phyloP scores from a whole-genome alignment of 768 basidiomycete species.

The Porphyrellus cyaneotinctus region DNA sequence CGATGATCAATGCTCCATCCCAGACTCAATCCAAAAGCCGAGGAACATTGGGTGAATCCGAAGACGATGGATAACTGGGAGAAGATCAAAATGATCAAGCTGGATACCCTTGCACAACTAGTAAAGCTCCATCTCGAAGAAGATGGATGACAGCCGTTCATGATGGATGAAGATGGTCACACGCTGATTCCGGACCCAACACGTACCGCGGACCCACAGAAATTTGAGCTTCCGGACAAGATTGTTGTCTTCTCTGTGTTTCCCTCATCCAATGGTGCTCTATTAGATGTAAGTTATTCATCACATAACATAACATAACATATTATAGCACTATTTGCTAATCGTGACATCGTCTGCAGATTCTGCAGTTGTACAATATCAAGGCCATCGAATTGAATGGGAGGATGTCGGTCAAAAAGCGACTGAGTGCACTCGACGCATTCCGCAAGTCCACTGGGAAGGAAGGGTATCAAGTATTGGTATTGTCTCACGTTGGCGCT shows the following conservation, averaged over 20 bases:
- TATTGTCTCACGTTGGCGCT: background rate
- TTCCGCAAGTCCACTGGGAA: background rate
- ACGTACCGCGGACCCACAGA: too few relatives aligned
- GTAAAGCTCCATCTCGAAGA: background rate
- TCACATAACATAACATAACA: too few relatives aligned
- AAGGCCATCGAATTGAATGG: too few relatives aligned
- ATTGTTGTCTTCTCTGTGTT: background rate
- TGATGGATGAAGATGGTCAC: background rate
- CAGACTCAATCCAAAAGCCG: fast-evolving
- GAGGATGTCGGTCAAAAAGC: too few relatives aligned
- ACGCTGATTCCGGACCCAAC: too few relatives aligned
- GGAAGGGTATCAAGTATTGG: background rate
- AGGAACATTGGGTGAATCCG: background rate
- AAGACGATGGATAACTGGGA: background rate
- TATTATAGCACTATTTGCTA: too few relatives aligned
- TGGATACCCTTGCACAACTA: constrained; percentile 1
- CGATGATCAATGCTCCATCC: constrained; percentile 6
- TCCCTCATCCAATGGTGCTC: background rate
- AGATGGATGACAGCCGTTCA: background rate
- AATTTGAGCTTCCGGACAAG: background rate
- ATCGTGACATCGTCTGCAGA: too few relatives aligned
- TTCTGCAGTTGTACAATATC: too few relatives aligned
- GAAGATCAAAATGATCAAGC: constrained; percentile 2
- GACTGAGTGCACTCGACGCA: too few relatives aligned
- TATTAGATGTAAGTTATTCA: background rate